Evolutionary conservation across 148 eudicot species (phyloP).

Genomic region (Spergularia marina): DNA sequence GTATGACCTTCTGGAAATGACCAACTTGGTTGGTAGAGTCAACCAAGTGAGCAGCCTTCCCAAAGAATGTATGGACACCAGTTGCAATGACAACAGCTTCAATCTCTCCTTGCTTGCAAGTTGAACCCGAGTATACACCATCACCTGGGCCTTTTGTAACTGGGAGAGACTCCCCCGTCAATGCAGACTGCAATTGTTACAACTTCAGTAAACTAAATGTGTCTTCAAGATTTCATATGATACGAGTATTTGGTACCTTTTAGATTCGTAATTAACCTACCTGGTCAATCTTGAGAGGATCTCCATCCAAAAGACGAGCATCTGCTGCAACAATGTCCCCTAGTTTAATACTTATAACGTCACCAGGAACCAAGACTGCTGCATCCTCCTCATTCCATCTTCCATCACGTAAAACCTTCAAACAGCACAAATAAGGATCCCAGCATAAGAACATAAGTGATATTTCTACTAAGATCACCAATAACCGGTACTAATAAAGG

Average conservation of each 20-base stretch:
- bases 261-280: slow-evolving; percentile 29
- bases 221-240: neutral
- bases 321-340: slow-evolving; percentile 98
- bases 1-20: slow-evolving; percentile 81
- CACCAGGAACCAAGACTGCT: slow-evolving; percentile 84
- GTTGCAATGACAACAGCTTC: slow-evolving; percentile 97
- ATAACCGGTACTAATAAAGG: neutral
- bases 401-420: slow-evolving; percentile 83
- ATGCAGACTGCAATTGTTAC: slow-evolving; percentile 67
- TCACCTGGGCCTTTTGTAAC: slow-evolving; percentile 98
- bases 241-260: neutral
- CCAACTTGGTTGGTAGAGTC: slow-evolving; percentile 96
- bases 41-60: slow-evolving; percentile 98
- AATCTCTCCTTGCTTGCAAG: slow-evolving; percentile 97
- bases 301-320: slow-evolving; percentile 96
- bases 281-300: slow-evolving; percentile 97
- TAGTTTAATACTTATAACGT: slow-evolving; percentile 79
- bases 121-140: slow-evolving; percentile 96
- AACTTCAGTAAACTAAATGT: slow-evolving; percentile 10
- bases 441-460: neutral
- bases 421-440: slow-evolving; percentile 8
- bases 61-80: slow-evolving; percentile 97
- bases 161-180: slow-evolving; percentile 97
- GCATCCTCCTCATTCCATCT: slow-evolving; percentile 97
- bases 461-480: neutral